Base-by-base conservation (phyloP, 257 asterid genomes). In the Capsicum baccatum region DNA sequence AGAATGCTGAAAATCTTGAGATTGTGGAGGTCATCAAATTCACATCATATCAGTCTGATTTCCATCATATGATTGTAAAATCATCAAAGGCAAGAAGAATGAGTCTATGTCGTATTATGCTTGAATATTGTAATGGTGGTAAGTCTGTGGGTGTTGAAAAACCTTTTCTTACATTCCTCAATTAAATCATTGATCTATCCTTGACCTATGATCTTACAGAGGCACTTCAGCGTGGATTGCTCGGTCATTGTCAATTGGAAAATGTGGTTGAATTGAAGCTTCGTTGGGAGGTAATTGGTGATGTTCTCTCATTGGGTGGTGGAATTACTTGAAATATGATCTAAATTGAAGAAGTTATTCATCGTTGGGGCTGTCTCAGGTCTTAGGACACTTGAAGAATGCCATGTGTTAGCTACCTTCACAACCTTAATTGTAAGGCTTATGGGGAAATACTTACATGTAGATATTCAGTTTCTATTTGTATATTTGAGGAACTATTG, bases 111-210 rank as follows among this genome's bases (percentile, higher is more conserved):
- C 91, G 91, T 82, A 92, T 92, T 56, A 93, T 90, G 69, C 91
- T 95, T 89, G 95, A 93, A 69, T 96, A 93, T n/a, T n/a, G n/a
- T 47, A 94, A 91, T 81, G 97, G 90, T 83, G 94, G 91, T n/a
- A 97, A 92, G 90, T 86, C 89, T 89, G 90, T 93, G 52, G 94
- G 90, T 83, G 81, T 91, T 15, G 95, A 91, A 89, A 88, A 90
- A 92, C 91, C 50, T 90, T 96, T 19, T 85, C 92, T 21, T 93
- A 93, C 87, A 93, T 93, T 86, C 97, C 97, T 44, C 86, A 83
- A 50, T 83, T 94, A 85, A 90, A 85, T 52, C 94, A 91, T 87
- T 91, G n/a, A n/a, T n/a, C n/a, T 95, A 44, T 89, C 97, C 74
- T 87, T 95, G 86, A 88, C 88, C 79, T 93, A 86, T 85, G 98